phyloP scores from a whole-genome alignment of 2,329 filamentous ascomycete species.

The Shiraia bambusicola region DNA sequence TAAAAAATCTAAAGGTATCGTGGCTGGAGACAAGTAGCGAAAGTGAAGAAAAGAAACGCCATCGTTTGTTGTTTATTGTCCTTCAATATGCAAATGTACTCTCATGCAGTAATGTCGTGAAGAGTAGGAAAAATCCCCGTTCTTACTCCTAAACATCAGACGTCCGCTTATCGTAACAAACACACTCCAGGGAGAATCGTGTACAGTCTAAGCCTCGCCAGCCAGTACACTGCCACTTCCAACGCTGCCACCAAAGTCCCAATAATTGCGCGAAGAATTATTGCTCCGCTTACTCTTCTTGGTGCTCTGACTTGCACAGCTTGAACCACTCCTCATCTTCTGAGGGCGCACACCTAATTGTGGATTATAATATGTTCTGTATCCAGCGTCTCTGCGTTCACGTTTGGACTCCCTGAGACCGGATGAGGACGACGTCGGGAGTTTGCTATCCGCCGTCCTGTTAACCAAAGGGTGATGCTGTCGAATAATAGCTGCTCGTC shows the following conservation, averaged over 20 bases:
- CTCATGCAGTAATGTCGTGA: no score
- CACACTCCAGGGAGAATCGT: not conserved
- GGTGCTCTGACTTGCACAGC: constrained; percentile 86
- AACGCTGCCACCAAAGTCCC: constrained; percentile 82
- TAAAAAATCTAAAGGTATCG: no score
- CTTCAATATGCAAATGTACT: no score
- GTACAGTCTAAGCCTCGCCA: constrained; percentile 24
- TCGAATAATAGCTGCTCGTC: constrained; percentile 79
- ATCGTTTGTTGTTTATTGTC: no score
- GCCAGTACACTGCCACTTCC: constrained; percentile 62
- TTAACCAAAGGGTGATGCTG: constrained; percentile 87
- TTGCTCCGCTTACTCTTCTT: constrained; percentile 69
- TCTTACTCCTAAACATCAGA: no score
- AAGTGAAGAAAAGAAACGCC: no score
- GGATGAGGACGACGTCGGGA: constrained; percentile 27
- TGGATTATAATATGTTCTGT: constrained; percentile 26
- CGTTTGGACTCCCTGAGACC: constrained; percentile 21
- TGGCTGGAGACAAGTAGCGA: no score
- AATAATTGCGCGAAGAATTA: constrained; percentile 80
- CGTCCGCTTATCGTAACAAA: not conserved
- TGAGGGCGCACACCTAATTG: constrained; percentile 19
- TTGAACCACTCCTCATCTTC: constrained; percentile 53
- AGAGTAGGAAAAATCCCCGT: no score
- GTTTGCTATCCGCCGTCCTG: constrained; percentile 41
- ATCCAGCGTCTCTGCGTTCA: constrained; percentile 23